Percentiles rank a stretch among this genome's conserved stretches.
Conservation (phyloP, 495 filamentous ascomycete species). For the Podospora conica region DNA sequence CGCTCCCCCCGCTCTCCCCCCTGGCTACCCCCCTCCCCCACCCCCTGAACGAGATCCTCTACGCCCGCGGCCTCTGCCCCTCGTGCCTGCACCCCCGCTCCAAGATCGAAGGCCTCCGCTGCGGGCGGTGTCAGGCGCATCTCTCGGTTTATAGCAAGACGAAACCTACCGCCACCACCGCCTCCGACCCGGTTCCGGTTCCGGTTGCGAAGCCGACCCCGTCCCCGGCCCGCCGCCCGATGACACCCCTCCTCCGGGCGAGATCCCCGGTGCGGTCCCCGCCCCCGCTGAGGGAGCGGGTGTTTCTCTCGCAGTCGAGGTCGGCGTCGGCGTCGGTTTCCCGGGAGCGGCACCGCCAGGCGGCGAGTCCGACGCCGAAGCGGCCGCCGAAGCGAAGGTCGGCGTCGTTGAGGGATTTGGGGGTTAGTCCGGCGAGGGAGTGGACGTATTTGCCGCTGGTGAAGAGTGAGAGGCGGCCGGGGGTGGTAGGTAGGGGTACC, state of each 20-base stretch:
- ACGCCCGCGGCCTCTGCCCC: not conserved
- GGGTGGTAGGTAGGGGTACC: not conserved
- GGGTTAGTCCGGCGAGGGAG: not conserved
- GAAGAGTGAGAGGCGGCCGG: not conserved
- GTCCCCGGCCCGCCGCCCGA: no score
- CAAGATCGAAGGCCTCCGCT: not conserved
- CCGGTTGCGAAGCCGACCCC: no score
- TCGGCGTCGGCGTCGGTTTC: not conserved
- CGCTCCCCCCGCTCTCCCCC: not conserved
- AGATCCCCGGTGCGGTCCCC: not conserved
- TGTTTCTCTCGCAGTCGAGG: not conserved
- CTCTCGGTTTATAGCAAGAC: not conserved
- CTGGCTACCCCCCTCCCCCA: not conserved
- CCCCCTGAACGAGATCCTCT: not conserved
- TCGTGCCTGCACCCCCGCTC: not conserved
- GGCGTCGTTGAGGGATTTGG: not conserved
- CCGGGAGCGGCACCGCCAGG: not conserved
- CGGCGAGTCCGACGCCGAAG: not conserved
- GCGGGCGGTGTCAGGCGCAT: not conserved
- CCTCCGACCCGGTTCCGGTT: no score
- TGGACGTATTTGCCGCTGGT: not conserved
- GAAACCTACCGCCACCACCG: no score
- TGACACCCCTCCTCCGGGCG: not conserved
- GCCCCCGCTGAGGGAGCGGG: slow-evolving; percentile 9
- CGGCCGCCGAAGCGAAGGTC: not conserved